Evolutionary conservation across 2,329 filamentous ascomycete genomes (phyloP).

Genomic region (Claviceps purpurea): DNA sequence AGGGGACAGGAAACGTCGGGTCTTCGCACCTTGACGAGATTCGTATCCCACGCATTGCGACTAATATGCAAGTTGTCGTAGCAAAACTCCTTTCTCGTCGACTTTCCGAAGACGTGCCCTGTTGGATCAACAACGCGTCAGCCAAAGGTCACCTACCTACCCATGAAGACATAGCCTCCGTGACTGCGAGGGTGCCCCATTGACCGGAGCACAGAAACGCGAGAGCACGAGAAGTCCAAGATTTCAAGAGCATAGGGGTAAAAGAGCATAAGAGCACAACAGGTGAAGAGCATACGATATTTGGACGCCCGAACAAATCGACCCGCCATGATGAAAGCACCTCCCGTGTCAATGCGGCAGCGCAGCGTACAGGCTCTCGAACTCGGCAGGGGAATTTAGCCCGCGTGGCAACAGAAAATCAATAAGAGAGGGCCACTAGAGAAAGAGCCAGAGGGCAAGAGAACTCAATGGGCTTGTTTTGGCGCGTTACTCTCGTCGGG

Average conservation of each 20-base stretch:
- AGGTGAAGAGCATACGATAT: constrained; percentile 42
- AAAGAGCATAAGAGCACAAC: not conserved
- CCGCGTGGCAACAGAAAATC: not conserved
- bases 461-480: constrained; percentile 3
- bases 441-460: constrained; percentile 3
- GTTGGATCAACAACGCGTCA: constrained; percentile 7
- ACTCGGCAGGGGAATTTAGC: not conserved
- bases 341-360: constrained; percentile 4
- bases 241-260: not conserved
- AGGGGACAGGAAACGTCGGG: not conserved
- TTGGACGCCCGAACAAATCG: constrained; percentile 57
- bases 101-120: constrained; percentile 98
- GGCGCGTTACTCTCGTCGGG: too few relatives aligned
- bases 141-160: not conserved
- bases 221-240: too few relatives aligned
- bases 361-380: constrained; percentile 1
- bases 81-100: constrained; percentile 92
- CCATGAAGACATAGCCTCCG: not conserved
- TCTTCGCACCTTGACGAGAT: constrained; percentile 74
- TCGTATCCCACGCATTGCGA: constrained; percentile 98
- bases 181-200: not conserved
- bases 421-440: not conserved
- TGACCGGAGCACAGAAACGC: too few relatives aligned
- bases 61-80: constrained; percentile 97
- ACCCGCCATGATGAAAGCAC: constrained; percentile 36